Conservation (phyloP, 2,329 filamentous ascomycete species). For the Phoma herbarum region DNA sequence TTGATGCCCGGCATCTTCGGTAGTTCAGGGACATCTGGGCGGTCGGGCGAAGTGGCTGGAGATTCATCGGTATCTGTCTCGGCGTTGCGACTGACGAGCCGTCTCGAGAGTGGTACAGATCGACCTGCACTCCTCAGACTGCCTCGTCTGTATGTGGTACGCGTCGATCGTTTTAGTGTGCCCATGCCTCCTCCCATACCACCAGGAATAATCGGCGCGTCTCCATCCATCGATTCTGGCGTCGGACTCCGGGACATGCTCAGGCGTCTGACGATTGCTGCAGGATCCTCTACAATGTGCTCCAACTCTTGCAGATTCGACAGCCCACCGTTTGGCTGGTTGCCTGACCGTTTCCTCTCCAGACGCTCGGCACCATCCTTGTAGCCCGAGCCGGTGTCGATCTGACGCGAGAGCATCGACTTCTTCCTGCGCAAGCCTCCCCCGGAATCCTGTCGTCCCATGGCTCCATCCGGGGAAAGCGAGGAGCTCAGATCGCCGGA, state of each 20-base stretch:
- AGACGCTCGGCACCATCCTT: conserved; percentile 84
- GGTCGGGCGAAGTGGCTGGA: conserved; percentile 59
- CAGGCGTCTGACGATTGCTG: conserved; percentile 74
- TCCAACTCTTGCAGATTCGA: conserved; percentile 73
- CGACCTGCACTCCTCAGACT: conserved; percentile 83
- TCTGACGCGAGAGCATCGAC: conserved; percentile 93
- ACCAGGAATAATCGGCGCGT: conserved; percentile 86
- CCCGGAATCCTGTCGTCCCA: conserved; percentile 63
- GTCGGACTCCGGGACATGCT: conserved; percentile 59
- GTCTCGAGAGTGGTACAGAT: conserved; percentile 73
- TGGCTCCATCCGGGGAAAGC: conserved; percentile 64
- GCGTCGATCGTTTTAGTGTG: conserved; percentile 86
- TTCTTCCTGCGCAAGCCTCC: conserved; percentile 83
- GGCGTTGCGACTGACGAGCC: conserved; percentile 68
- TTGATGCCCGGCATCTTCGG: conserved; percentile 59
- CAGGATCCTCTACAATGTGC: conserved; percentile 81
- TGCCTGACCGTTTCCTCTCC: conserved; percentile 73
- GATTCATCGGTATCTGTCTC: conserved; percentile 67
- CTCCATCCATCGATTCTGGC: conserved; percentile 59
- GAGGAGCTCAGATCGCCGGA: conserved; percentile 72
- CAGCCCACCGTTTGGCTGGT: conserved; percentile 60
- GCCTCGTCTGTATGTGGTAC: conserved; percentile 89
- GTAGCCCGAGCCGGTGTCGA: conserved; percentile 80
- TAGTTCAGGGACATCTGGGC: conserved; percentile 50
- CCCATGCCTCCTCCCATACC: conserved; percentile 78